Conservation (phyloP, 1,284 basidiomycete genomes). For the Puccinia polysora region DNA sequence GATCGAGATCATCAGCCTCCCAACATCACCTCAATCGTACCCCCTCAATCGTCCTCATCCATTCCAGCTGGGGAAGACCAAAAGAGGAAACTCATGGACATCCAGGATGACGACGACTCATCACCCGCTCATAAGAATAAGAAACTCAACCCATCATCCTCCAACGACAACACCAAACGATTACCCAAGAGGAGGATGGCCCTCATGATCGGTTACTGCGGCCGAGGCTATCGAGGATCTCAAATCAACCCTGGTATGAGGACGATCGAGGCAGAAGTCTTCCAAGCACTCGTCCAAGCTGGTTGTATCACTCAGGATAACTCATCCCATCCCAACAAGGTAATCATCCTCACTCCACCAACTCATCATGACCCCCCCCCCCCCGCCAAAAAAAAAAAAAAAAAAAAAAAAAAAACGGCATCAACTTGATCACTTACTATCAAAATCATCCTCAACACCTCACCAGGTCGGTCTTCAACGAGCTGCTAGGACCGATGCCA, state of each 20-base stretch:
- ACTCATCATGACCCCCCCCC: constrained; percentile 50
- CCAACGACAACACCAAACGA: constrained; percentile 44
- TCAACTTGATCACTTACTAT: neutral
- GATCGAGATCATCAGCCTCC: too few relatives aligned
- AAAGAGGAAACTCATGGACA: too few relatives aligned
- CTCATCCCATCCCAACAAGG: constrained; percentile 82
- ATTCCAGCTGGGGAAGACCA: too few relatives aligned
- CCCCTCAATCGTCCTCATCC: too few relatives aligned
- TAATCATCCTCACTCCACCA: neutral
- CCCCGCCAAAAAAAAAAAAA: neutral
- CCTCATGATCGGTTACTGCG: constrained; percentile 59
- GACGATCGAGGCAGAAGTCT: constrained; percentile 88
- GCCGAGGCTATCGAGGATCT: constrained; percentile 77
- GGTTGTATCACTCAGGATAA: constrained; percentile 92
- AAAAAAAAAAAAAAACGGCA: neutral
- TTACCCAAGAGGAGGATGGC: constrained; percentile 60
- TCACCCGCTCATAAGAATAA: too few relatives aligned
- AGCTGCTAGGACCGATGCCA: constrained; percentile 91
- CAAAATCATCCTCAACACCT: neutral
- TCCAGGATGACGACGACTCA: too few relatives aligned
- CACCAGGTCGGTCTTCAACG: constrained; percentile 72
- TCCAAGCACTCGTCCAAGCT: constrained; percentile 77
- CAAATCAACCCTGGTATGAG: constrained; percentile 68
- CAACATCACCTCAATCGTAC: too few relatives aligned
- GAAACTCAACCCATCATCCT: too few relatives aligned